These are phyloP conservation scores for Ampelomyces quisqualis DNA, from an alignment of 2,329 filamentous ascomycete species.

Conservation along the genomic window DNA sequence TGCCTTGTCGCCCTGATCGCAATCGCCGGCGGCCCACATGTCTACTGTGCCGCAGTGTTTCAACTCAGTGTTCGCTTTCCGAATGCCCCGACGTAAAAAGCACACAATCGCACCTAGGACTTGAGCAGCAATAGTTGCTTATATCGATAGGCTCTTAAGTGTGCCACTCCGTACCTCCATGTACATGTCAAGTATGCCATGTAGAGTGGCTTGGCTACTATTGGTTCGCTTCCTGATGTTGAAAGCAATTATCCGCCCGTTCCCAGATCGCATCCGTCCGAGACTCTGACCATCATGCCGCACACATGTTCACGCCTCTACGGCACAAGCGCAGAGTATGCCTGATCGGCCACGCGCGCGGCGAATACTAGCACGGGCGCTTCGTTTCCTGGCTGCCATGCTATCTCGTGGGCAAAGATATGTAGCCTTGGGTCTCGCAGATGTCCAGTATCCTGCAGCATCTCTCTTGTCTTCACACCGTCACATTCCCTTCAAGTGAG, in stretches of 20 bases:
- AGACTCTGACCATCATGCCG: constrained; percentile 22
- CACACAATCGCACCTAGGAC: constrained; percentile 10
- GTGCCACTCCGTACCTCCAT: constrained; percentile 13
- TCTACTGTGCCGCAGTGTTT: not conserved
- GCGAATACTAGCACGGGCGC: constrained; percentile 8
- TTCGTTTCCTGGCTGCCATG: not conserved
- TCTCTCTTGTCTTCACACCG: constrained; percentile 17
- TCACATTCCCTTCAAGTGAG: constrained; percentile 27
- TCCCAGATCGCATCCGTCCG: constrained; percentile 23
- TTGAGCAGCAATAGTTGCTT: constrained; percentile 9
- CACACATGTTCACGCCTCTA: constrained; percentile 11
- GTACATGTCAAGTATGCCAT: constrained; percentile 7
- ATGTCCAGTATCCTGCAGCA: constrained; percentile 10
- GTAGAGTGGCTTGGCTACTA: constrained; percentile 12
- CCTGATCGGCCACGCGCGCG: constrained; percentile 25
- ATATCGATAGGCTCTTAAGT: constrained; percentile 4
- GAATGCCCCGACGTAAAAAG: constrained; percentile 7
- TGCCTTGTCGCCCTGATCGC: no score
- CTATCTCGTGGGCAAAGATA: constrained; percentile 18
- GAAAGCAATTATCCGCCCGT: constrained; percentile 25
- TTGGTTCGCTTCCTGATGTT: constrained; percentile 22
- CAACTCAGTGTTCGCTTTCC: not conserved
- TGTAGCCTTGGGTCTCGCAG: constrained; percentile 10
- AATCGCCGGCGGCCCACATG: not conserved
- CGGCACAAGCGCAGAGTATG: constrained; percentile 18